These are phyloP conservation scores for Populus davidiana DNA, from an alignment of 345 rosid species.

Conservation along the genomic window DNA sequence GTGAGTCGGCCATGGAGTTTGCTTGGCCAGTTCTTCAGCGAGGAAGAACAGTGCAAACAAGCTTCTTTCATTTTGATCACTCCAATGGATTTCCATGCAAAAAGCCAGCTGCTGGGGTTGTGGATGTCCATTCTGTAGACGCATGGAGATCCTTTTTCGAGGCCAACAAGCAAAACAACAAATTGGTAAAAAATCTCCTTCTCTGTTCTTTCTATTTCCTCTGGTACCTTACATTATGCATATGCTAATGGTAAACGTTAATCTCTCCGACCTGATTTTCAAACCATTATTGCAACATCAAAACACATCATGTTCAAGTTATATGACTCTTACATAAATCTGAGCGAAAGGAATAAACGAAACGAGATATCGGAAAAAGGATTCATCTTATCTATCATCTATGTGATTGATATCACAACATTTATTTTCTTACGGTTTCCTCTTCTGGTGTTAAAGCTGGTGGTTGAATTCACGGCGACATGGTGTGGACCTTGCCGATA, in stretches of 20 bases:
- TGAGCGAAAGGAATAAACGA: too few relatives aligned
- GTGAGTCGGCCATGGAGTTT: background rate
- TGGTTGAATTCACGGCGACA: conserved; percentile 64
- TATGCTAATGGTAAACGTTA: too few relatives aligned
- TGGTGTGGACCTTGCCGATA: conserved; percentile 80
- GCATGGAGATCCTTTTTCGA: conserved; percentile 59
- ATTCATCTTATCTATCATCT: background rate
- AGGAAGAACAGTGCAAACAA: conserved; percentile 27
- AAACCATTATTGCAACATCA: too few relatives aligned
- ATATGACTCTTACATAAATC: too few relatives aligned
- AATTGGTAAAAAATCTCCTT: conserved; percentile 41
- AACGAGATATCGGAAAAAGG: too few relatives aligned
- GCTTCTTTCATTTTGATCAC: background rate
- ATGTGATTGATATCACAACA: background rate
- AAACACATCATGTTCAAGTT: too few relatives aligned
- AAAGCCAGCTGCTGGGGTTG: conserved; percentile 20
- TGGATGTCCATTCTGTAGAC: conserved; percentile 46
- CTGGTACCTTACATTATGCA: too few relatives aligned
- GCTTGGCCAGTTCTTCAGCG: background rate
- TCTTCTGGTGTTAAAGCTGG: conserved; percentile 43
- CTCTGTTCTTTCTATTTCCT: background rate
- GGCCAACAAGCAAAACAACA: conserved; percentile 51
- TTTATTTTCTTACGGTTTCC: background rate
- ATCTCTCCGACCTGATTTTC: too few relatives aligned
- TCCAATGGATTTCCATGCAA: background rate